A percentile compares a stretch with the other conserved stretches of the same genome.
These are phyloP conservation scores for Candida smagusa DNA, from an alignment of 1,139 yeast species.

Conservation along the genomic window DNA sequence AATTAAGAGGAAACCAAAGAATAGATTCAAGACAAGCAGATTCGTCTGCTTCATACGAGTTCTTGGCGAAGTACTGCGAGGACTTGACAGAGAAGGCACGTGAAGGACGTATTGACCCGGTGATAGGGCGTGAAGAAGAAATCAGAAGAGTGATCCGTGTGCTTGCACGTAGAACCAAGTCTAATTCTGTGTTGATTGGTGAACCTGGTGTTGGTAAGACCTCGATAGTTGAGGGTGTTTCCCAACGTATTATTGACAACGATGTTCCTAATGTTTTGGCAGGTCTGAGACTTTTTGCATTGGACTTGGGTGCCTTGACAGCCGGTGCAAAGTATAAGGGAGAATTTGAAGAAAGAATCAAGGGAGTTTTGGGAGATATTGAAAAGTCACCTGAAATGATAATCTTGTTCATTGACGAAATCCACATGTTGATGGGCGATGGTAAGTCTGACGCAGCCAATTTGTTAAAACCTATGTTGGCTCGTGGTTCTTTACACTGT, in stretches of 20 bases:
- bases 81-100: conserved; percentile 93
- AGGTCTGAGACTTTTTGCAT: conserved; percentile 74
- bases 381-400: conserved; percentile 85
- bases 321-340: conserved; percentile 99
- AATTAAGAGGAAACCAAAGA: conserved; percentile 84
- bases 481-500: conserved; percentile 94
- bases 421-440: conserved; percentile 99
- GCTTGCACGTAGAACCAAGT: conserved; percentile 90
- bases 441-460: conserved; percentile 95
- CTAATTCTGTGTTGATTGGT: conserved; percentile 95
- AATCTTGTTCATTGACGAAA: conserved; percentile 89
- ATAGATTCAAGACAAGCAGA: conserved; percentile 95
- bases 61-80: conserved; percentile 81
- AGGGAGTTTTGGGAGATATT: conserved; percentile 92
- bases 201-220: conserved; percentile 99
- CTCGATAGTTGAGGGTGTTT: conserved; percentile 96
- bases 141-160: conserved; percentile 93
- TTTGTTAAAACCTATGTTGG: conserved; percentile 92
- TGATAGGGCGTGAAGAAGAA: conserved; percentile 98
- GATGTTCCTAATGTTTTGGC: conserved; percentile 90
- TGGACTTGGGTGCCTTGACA: conserved; percentile 91
- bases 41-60: conserved; percentile 79
- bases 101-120: conserved; percentile 95
- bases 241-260: conserved; percentile 92
- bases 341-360: conserved; percentile 95